A percentile compares a stretch with the other conserved stretches of the same genome.
phyloP scores from a whole-genome alignment of 2,329 filamentous ascomycete genomes.

The Diaporthe sp. region DNA sequence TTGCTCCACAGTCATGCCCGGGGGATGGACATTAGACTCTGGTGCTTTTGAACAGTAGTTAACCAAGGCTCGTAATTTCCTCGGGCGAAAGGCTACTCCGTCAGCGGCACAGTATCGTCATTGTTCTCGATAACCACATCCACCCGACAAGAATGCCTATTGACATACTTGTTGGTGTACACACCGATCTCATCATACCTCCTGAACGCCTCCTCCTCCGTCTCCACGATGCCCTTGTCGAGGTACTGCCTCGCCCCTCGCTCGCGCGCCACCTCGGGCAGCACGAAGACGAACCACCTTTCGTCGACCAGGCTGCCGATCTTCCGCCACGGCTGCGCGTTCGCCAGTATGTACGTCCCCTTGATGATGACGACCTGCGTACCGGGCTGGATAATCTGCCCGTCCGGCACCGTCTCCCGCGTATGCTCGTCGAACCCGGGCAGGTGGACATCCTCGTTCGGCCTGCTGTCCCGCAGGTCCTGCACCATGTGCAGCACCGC shows the following conservation, averaged over 20 bases:
- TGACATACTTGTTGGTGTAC: slow-evolving; percentile 25
- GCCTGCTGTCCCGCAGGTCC: slow-evolving; percentile 7
- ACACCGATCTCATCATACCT: slow-evolving; percentile 14
- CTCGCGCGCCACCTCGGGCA: slow-evolving; percentile 20
- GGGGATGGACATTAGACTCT: background rate
- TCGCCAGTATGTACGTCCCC: slow-evolving; percentile 14
- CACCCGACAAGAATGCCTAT: slow-evolving; percentile 23
- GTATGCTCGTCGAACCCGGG: slow-evolving; percentile 27
- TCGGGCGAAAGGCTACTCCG: background rate
- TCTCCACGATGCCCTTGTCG: slow-evolving; percentile 14
- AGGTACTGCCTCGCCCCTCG: slow-evolving; percentile 18
- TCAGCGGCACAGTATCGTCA: slow-evolving; percentile 17
- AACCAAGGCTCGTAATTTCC: background rate
- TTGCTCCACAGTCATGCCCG: background rate
- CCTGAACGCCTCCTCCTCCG: slow-evolving; percentile 24
- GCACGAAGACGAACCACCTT: slow-evolving; percentile 23
- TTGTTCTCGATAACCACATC: slow-evolving; percentile 24
- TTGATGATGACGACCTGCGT: slow-evolving; percentile 29
- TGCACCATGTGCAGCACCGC: slow-evolving; percentile 27
- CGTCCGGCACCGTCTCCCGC: background rate
- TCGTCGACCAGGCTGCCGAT: slow-evolving; percentile 6
- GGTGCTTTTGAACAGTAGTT: no score
- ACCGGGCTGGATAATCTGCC: background rate
- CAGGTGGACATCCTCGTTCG: slow-evolving; percentile 1
- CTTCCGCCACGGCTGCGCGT: slow-evolving; percentile 23